These are phyloP conservation scores for Fagopyrum tataricum DNA, from an alignment of 148 eudicot genomes.

Conservation along the genomic window DNA sequence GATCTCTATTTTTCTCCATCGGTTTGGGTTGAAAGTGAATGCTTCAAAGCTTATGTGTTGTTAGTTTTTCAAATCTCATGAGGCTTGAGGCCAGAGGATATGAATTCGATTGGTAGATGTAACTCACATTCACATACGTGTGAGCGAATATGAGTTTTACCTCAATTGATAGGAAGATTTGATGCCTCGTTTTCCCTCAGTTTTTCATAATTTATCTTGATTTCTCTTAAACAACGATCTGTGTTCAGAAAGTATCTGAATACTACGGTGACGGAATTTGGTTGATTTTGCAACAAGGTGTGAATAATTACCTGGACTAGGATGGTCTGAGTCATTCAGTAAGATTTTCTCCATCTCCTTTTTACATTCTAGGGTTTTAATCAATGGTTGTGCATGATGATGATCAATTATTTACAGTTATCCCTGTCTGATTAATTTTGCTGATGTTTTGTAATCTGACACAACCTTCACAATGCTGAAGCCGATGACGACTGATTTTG, in stretches of 20 bases:
- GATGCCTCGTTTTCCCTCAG: slow-evolving; percentile 22
- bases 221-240: neutral
- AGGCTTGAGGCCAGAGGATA: slow-evolving; percentile 1
- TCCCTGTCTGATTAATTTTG: slow-evolving; percentile 48
- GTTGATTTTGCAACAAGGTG: slow-evolving; percentile 18
- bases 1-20: neutral
- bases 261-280: slow-evolving; percentile 8
- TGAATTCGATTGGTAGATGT: slow-evolving; percentile 6
- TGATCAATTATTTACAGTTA: slow-evolving; percentile 30
- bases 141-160: slow-evolving; percentile 22
- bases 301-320: slow-evolving; percentile 40
- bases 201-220: neutral
- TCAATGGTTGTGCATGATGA: slow-evolving; percentile 34
- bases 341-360: neutral
- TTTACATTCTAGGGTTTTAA: neutral
- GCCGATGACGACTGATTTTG: too few species aligned
- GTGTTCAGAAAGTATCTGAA: neutral
- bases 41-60: too few species aligned
- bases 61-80: neutral
- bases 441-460: slow-evolving; percentile 39
- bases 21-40: too few species aligned
- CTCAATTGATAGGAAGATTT: slow-evolving; percentile 51
- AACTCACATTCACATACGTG: neutral
- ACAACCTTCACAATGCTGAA: neutral
- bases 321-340: slow-evolving; percentile 45